Base-by-base conservation (phyloP, 306 rosid species). In the Dicorynia guianensis region DNA sequence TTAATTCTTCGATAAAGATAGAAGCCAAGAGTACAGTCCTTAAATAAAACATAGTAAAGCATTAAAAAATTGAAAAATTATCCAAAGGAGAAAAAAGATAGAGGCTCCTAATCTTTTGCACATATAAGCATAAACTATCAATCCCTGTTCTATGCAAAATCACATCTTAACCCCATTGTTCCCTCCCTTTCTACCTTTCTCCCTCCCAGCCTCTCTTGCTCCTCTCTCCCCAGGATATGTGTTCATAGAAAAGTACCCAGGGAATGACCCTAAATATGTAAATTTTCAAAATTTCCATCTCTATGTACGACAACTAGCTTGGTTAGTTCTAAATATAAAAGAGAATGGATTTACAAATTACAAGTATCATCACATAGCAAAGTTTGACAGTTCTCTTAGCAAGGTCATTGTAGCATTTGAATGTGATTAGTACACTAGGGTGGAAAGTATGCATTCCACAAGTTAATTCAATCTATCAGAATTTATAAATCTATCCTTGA, bases 31-130 rank as follows among this genome's bases (percentile, higher is more conserved):
- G 18, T 54, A 72, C 72, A 33, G 8, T 48, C 81, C 69, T 44
- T 44, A 50, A 56, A 58, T n/a, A 74, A 18, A 67, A 72, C 19
- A 74, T 46, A 48, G 70, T 49, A 18, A 59, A 52, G 18, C 79
- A 38, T 74, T 34, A 49, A 6, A 73, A 59, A 17, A 14, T 6
- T 7, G 46, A 40, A 52, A 4, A 67, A 44, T 33, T 19, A 74
- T 33, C 40, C 46, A 30, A 60, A 50, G 4, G 61, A 60, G 36
- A 47, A 53, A 39, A 68, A 50, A 61, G 18, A 64, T 57, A 73
- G 60, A 54, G 55, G 54, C 17, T 54, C 33, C 44, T 3, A 42
- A 39, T 18, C 18, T 44, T 50, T 46, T 25, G 69, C 7, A 13
- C 34, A 25, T 42, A 13, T 0, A 0, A 46, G 17, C n/a, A 8